These are phyloP conservation scores for Gossypium gossypioides DNA, from an alignment of 441 rosid genomes.

Conservation along the genomic window DNA sequence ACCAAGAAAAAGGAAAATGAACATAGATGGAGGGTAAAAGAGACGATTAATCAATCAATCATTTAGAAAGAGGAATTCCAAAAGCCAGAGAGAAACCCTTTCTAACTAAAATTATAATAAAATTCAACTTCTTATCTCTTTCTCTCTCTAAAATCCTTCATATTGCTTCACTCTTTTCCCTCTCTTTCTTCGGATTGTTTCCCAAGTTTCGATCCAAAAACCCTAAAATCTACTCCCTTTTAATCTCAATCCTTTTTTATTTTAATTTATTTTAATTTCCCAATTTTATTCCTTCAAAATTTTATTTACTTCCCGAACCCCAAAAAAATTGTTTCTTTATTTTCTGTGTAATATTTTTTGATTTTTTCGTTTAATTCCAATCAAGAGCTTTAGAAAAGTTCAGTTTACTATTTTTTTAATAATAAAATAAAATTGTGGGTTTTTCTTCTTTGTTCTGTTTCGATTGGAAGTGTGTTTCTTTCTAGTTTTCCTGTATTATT, in stretches of 20 bases:
- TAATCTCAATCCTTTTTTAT: neutral
- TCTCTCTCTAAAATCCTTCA: constrained; percentile 4
- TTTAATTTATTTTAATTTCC: neutral
- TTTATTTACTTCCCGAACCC: neutral
- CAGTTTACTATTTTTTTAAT: neutral
- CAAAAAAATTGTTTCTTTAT: neutral
- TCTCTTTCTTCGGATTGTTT: neutral
- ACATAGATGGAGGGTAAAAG: neutral
- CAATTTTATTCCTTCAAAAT: neutral
- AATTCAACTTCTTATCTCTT: constrained; percentile 3
- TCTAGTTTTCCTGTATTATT: neutral
- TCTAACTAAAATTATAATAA: neutral
- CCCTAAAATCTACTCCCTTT: neutral
- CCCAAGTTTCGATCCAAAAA: neutral
- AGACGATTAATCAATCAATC: neutral
- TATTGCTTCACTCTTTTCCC: neutral
- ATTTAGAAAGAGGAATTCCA: neutral
- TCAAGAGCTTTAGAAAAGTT: neutral
- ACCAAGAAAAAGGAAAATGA: neutral
- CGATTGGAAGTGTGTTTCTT: constrained; percentile 12
- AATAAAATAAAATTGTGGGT: neutral
- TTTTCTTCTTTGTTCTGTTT: constrained; percentile 17
- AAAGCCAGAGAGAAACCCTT: neutral
- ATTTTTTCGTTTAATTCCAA: neutral
- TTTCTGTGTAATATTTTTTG: neutral